A percentile compares a stretch with the other conserved stretches of the same genome.
Evolutionary conservation across 345 rosid species (phyloP).

Genomic region (Camelina hispida): DNA sequence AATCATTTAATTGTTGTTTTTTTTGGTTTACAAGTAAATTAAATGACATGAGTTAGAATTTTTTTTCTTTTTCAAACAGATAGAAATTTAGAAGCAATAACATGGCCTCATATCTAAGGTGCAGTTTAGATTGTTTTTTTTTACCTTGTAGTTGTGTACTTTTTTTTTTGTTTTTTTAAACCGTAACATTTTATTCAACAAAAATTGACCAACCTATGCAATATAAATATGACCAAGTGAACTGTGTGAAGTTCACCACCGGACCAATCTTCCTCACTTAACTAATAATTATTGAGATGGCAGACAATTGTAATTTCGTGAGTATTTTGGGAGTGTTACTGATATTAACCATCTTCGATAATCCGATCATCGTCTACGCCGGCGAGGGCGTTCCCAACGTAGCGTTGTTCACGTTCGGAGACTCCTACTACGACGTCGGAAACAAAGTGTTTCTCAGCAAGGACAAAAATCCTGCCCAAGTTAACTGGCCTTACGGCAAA

Average conservation of each 20-base stretch:
- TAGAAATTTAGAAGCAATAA: too few relatives aligned
- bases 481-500: conserved; percentile 47
- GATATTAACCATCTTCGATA: conserved; percentile 10
- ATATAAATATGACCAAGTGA: conserved; percentile 19
- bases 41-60: too few relatives aligned
- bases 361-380: conserved; percentile 27
- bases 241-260: conserved; percentile 11
- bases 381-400: conserved; percentile 22
- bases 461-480: not conserved
- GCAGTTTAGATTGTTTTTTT: not conserved
- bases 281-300: conserved; percentile 24
- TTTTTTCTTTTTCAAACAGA: too few relatives aligned
- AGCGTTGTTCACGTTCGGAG: conserved; percentile 40
- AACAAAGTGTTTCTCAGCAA: conserved; percentile 24
- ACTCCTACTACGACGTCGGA: conserved; percentile 38
- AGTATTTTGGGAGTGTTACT: conserved; percentile 16
- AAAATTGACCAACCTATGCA: not conserved
- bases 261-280: not conserved
- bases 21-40: too few relatives aligned
- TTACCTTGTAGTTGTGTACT: not conserved
- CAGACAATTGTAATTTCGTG: not conserved
- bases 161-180: too few relatives aligned
- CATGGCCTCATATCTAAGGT: not conserved
- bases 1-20: too few relatives aligned
- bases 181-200: not conserved